Conservation (phyloP, 768 basidiomycete species). For the Suillus subluteus region DNA sequence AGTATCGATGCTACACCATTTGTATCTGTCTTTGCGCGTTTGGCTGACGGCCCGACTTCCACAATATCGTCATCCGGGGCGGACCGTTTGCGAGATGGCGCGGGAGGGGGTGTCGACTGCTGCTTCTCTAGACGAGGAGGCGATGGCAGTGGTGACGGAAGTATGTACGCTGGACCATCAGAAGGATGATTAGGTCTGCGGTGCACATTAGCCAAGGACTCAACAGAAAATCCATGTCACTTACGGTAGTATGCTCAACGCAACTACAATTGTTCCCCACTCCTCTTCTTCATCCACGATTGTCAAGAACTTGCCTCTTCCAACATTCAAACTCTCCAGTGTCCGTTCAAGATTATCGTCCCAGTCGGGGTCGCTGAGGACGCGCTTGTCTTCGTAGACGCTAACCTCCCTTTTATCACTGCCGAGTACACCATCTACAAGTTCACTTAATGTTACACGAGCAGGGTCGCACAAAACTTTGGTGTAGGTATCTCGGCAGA, state of each 20-base stretch:
- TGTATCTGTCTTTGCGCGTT: constrained; percentile 49
- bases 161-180: constrained; percentile 57
- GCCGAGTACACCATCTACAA: constrained; percentile 71
- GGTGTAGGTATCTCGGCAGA: constrained; percentile 87
- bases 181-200: constrained; percentile 58
- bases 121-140: constrained; percentile 49
- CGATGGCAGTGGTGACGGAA: constrained; percentile 66
- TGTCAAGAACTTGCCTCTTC: constrained; percentile 83
- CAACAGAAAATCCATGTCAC: constrained; percentile 33
- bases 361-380: constrained; percentile 93
- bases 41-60: constrained; percentile 60
- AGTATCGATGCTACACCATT: constrained; percentile 26
- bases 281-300: constrained; percentile 89
- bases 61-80: constrained; percentile 61
- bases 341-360: constrained; percentile 86
- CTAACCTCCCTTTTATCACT: constrained; percentile 60
- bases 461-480: constrained; percentile 74
- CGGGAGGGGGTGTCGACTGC: constrained; percentile 44
- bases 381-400: constrained; percentile 84
- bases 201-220: neutral
- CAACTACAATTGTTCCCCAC: constrained; percentile 71
- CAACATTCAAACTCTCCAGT: constrained; percentile 79
- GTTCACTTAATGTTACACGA: constrained; percentile 67
- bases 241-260: constrained; percentile 70
- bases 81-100: constrained; percentile 58